Evolutionary conservation across 192 early-diverging fungal species (phyloP), one percentile per base, ranked within the genome.

Genomic region (Coemansia sp.): DNA sequence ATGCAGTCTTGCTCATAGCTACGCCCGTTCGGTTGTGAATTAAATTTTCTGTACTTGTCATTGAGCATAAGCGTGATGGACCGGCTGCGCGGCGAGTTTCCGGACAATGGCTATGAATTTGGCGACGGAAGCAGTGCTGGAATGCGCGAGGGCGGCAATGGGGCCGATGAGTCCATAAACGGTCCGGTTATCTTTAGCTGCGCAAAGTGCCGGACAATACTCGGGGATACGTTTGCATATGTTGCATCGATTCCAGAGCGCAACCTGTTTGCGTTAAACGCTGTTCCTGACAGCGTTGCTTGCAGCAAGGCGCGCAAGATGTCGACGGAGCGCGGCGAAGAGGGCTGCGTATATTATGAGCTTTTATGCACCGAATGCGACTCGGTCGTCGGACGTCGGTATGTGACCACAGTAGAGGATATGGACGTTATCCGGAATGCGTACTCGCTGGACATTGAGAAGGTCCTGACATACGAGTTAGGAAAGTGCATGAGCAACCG

Each of bases 171-270:
- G 18, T 60, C 62, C 18, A 77, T 77, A 32, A 70, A 77, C 30
- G 69, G 69, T 6, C 74, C 74, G 0, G 56, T 77, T 0, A 64
- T 77, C 16, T 66, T 77, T n/a, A 77, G 74, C 61, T 77, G 74
- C n/a, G 50, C 56, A 25, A 77, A 71, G 28, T 77, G 74, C 58
- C 60, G 74, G 10, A 77, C 69, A 60, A 77, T 77, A 25, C 57
- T 77, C 5, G 74, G 74, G 40, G 74, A 77, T 50, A 77, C 74
- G 1, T 77, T 77, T 46, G 64, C 74, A 21, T 77, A 71, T 46
- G 74, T 60, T 14, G 64, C 74, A 10, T 71, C 69, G 11, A 46
- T 71, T 16, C 74, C 74, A 11, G 74, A 71, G 16, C 65, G 68
- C 53, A 77, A 71, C 46, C 56, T 62, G 28, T 67, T 77, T 64